Evolutionary conservation across 2,329 filamentous ascomycete species (phyloP).

Genomic region (Botrytis galanthina): DNA sequence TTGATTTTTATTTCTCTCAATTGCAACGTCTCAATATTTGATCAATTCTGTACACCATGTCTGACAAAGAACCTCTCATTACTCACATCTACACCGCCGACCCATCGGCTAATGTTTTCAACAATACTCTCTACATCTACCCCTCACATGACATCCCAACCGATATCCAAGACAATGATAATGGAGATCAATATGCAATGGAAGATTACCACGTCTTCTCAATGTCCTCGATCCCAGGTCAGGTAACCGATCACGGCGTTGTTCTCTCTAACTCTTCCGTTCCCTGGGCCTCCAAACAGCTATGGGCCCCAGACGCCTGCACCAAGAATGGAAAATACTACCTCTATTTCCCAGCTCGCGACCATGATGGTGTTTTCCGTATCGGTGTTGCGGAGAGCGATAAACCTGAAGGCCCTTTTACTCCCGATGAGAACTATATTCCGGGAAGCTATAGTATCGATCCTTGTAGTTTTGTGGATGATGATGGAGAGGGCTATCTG

Average conservation of each 20-base stretch:
- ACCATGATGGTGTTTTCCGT: slow-evolving; percentile 67
- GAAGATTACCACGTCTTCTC: slow-evolving; percentile 76
- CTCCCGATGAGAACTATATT: slow-evolving; percentile 62
- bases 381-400: slow-evolving; percentile 69
- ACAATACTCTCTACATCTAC: slow-evolving; percentile 73
- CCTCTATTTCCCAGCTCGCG: slow-evolving; percentile 74
- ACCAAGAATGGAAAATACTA: slow-evolving; percentile 68
- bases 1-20: neutral
- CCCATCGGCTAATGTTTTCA: slow-evolving; percentile 77
- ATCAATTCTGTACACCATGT: slow-evolving; percentile 7
- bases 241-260: slow-evolving; percentile 70
- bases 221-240: slow-evolving; percentile 48
- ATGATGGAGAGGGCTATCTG: slow-evolving; percentile 62
- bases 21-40: neutral
- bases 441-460: slow-evolving; percentile 73
- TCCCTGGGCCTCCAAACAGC: slow-evolving; percentile 74
- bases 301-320: slow-evolving; percentile 79
- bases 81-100: slow-evolving; percentile 77
- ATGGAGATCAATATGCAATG: slow-evolving; percentile 86
- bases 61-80: slow-evolving; percentile 54
- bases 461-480: slow-evolving; percentile 73
- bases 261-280: slow-evolving; percentile 64
- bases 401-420: slow-evolving; percentile 67
- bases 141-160: slow-evolving; percentile 78
- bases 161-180: slow-evolving; percentile 73